Conservation (phyloP, 1,284 basidiomycete genomes). For the Leccinum solheimii region DNA sequence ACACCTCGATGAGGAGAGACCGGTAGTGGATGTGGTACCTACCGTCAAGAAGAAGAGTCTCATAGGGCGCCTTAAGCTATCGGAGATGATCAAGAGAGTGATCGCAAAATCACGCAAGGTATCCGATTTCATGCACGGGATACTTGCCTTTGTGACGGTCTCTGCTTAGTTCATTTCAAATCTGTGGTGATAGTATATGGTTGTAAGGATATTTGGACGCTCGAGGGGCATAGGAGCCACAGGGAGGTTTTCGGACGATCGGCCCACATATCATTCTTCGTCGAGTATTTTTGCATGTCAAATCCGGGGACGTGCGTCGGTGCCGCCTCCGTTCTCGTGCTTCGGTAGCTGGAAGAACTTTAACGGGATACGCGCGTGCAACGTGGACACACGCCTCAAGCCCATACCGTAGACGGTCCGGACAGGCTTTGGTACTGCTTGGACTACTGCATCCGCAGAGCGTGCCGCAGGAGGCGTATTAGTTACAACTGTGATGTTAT, state of each 20-base stretch:
- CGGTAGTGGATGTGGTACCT: slow-evolving; percentile 8
- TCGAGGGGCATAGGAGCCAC: not conserved
- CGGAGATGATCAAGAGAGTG: slow-evolving; percentile 20
- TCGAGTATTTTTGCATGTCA: slow-evolving; percentile 26
- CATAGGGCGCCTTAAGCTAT: slow-evolving; percentile 20
- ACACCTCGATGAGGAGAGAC: slow-evolving; percentile 7
- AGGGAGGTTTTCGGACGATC: slow-evolving; percentile 10
- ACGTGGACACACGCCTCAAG: slow-evolving; percentile 13
- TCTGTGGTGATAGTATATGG: slow-evolving; percentile 22
- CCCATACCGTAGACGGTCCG: slow-evolving; percentile 5
- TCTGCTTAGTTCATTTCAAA: slow-evolving; percentile 23
- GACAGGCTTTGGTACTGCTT: slow-evolving; percentile 23
- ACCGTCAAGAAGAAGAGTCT: slow-evolving; percentile 11
- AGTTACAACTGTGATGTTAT: slow-evolving; percentile 32
- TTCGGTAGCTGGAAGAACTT: slow-evolving; percentile 7
- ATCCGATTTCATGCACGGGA: slow-evolving; percentile 11
- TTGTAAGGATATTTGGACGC: not conserved
- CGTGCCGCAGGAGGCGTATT: slow-evolving; percentile 15
- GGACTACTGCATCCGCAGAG: slow-evolving; percentile 24
- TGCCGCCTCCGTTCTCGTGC: slow-evolving; percentile 9
- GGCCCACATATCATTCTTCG: slow-evolving; percentile 19
- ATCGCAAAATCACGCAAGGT: slow-evolving; percentile 30
- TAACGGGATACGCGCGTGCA: slow-evolving; percentile 10
- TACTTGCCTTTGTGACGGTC: slow-evolving; percentile 25
- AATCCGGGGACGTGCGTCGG: slow-evolving; percentile 7